Base-by-base conservation (phyloP, 176 grass and related monocot genomes). In the Leersia perrieri region DNA sequence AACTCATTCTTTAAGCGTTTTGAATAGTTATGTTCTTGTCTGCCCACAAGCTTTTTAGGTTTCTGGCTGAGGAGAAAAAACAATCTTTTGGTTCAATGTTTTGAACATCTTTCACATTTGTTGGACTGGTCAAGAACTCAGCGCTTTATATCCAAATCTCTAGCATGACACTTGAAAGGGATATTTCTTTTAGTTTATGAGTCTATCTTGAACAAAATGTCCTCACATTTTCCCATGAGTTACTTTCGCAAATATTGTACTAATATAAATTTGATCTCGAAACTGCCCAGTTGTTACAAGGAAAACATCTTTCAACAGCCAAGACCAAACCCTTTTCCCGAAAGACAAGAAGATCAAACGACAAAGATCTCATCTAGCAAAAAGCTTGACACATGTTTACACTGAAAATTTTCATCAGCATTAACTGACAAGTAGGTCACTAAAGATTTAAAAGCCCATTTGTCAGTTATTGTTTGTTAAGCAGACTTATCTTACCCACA, bases 61-160 rank as follows among this genome's bases (percentile, higher is more conserved):
- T 40, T 73, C 22, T 73, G 36, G 61, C 7, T 72, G 30, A 49
- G 71, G 53, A 40, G 29, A 86, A 83, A 80, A 79, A 29, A 22
- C 69, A 65, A 66, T 33, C 47, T 60, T 60, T 71, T 45, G 30
- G 27, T 65, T 29, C 5, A 22, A 72, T 60, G 63, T 55, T 58
- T 58, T 39, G 16, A 29, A 79, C 49, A 31, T 83, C 68, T 87
- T 90, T 79, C 74, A 76, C 51, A 84, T 70, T 39, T 87, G 80
- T 79, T 72, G 72, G 57, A 65, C 75, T 64, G 69, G 75, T 79
- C 84, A 75, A 75, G 63, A 58, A 34, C 38, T 25, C 85, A 45
- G 25, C 72, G 69, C 14, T 89, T 75, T 47, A 74, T 80, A 64
- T 85, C 63, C 75, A 16, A 80, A 76, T 33, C 27, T 75, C 70